phyloP scores from a whole-genome alignment of 345 rosid genomes.

The Rhodamnia argentea region DNA sequence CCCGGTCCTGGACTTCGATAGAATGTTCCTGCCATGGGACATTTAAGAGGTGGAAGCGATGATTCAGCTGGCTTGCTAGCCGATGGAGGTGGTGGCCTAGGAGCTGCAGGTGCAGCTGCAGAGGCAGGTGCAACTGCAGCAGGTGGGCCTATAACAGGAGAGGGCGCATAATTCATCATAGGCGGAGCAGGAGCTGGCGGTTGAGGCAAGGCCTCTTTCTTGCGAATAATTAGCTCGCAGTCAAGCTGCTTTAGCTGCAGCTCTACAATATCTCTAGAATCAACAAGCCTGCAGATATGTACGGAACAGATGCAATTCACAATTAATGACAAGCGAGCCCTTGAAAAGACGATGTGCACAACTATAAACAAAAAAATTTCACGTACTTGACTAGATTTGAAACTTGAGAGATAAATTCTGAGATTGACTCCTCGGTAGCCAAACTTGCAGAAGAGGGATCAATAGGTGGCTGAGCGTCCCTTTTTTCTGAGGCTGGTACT shows the following conservation, averaged over 20 bases:
- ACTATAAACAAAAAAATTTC: neutral
- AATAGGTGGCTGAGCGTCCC: conserved; percentile 22
- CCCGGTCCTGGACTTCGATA: conserved; percentile 73
- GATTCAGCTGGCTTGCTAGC: conserved; percentile 43
- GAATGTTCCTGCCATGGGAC: conserved; percentile 93
- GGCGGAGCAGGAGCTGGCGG: conserved; percentile 38
- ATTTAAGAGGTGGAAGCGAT: conserved; percentile 60
- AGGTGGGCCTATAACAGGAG: conserved; percentile 22
- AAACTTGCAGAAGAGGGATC: conserved; percentile 28
- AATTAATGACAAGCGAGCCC: neutral
- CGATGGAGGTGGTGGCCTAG: conserved; percentile 33
- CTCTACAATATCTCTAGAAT: conserved; percentile 83
- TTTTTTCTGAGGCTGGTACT: conserved; percentile 21
- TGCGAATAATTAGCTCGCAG: conserved; percentile 66
- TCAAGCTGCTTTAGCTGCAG: conserved; percentile 80
- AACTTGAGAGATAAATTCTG: conserved; percentile 71
- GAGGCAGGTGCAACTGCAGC: conserved; percentile 30
- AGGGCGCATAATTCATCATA: conserved; percentile 46
- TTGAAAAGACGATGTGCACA: neutral
- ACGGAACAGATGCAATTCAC: neutral
- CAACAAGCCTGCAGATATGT: conserved; percentile 59
- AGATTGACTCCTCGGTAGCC: conserved; percentile 58
- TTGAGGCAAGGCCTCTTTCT: conserved; percentile 80
- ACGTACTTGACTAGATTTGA: conserved; percentile 68
- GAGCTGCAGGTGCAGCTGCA: conserved; percentile 16